phyloP scores from a whole-genome alignment of 1,284 basidiomycete species.

The Cystobasidium pallidum region DNA sequence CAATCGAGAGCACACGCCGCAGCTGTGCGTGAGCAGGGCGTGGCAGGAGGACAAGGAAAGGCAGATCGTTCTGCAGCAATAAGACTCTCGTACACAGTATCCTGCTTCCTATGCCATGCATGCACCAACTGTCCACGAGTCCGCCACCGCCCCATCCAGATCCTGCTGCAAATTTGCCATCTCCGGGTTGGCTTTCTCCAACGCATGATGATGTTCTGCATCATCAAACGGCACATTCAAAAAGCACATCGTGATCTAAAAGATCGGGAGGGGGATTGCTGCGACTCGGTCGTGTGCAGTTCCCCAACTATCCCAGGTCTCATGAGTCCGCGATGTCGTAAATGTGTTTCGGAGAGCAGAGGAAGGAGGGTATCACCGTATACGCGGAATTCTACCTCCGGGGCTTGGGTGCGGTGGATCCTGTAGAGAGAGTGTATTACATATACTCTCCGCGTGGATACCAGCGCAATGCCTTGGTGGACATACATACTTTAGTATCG shows the following conservation, averaged over 20 bases:
- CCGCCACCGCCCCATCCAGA: no score
- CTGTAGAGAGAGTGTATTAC: background rate
- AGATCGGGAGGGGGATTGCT: no score
- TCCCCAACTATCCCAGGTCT: conserved; percentile 9
- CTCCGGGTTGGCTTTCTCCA: conserved; percentile 8
- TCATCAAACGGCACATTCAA: conserved; percentile 41
- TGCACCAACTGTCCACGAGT: no score
- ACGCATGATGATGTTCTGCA: conserved; percentile 30
- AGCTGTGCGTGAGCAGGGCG: no score
- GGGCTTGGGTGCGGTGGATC: conserved; percentile 45
- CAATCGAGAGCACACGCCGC: no score
- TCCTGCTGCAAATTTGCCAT: conserved; percentile 14
- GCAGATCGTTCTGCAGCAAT: no score
- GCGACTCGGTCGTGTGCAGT: no score
- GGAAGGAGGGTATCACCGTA: no score
- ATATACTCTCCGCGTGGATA: conserved; percentile 14
- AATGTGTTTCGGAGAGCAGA: conserved; percentile 38
- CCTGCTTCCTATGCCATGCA: no score
- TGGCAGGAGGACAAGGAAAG: no score
- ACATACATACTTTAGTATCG: conserved; percentile 15
- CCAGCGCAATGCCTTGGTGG: conserved; percentile 42
- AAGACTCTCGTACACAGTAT: no score
- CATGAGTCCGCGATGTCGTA: conserved; percentile 40
- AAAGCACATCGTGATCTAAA: conserved; percentile 43
- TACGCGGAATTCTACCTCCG: conserved; percentile 6